phyloP scores from a whole-genome alignment of 2,329 filamentous ascomycete species.

The Curvularia sp. region DNA sequence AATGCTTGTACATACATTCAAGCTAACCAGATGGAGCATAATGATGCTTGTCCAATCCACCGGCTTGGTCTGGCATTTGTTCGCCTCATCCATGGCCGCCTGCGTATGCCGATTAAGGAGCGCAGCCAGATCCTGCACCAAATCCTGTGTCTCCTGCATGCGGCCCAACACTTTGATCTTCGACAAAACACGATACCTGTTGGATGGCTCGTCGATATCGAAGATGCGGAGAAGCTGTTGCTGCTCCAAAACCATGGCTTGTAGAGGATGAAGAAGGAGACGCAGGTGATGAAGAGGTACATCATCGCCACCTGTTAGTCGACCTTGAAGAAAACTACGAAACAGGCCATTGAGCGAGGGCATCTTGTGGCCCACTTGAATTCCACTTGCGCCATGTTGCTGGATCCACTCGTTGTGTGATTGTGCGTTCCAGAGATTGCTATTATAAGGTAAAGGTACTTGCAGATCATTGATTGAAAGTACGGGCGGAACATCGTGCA shows the following conservation, averaged over 20 bases:
- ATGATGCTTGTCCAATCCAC: constrained; percentile 10
- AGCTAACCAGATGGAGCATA: constrained; percentile 18
- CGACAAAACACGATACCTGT: constrained; percentile 9
- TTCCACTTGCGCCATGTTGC: neutral
- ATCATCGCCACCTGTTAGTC: constrained; percentile 3
- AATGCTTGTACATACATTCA: constrained; percentile 18
- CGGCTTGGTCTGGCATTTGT: neutral
- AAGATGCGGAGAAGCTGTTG: constrained; percentile 16
- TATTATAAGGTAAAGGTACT: constrained; percentile 7
- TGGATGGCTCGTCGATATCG: constrained; percentile 13
- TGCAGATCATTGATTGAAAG: constrained; percentile 15
- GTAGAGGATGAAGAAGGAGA: constrained; percentile 15
- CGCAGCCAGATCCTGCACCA: constrained; percentile 9
- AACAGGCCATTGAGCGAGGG: constrained; percentile 13
- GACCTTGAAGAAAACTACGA: constrained; percentile 16
- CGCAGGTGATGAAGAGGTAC: constrained; percentile 10
- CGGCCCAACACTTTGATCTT: constrained; percentile 11
- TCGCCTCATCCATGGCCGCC: neutral
- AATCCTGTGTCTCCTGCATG: constrained; percentile 14
- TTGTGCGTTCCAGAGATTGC: constrained; percentile 9
- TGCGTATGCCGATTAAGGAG: constrained; percentile 6
- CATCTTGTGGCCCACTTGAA: neutral
- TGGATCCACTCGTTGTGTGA: constrained; percentile 10
- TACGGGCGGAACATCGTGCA: constrained; percentile 12
- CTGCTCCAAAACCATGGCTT: constrained; percentile 14